Evolutionary conservation across 805 yeast species (phyloP).

Genomic region (Schizosaccharomyces japonicus): DNA sequence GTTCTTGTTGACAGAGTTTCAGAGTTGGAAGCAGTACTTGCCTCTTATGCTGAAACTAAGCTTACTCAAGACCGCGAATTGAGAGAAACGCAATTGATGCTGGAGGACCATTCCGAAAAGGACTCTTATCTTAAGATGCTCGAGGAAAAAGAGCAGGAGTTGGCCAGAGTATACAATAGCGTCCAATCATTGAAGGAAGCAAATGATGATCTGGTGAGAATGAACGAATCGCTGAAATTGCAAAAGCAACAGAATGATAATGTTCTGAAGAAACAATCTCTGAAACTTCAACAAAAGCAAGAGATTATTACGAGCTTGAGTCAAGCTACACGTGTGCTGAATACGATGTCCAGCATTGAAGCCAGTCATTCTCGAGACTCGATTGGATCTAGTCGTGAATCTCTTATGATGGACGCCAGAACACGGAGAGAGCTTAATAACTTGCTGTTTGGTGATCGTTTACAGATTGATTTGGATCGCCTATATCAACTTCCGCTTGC

Average conservation of each 20-base stretch:
- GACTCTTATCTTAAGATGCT: neutral
- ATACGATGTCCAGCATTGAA: neutral
- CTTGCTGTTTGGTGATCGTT: neutral
- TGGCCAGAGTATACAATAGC: neutral
- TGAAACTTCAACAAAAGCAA: neutral
- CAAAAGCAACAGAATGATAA: neutral
- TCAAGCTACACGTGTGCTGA: neutral
- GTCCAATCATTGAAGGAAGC: neutral
- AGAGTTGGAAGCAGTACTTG: neutral
- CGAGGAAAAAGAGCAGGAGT: neutral
- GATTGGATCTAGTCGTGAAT: neutral
- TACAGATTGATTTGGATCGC: neutral
- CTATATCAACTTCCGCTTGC: too few relatives aligned
- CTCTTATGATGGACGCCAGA: neutral
- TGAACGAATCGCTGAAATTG: neutral
- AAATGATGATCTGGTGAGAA: neutral
- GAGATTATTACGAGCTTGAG: neutral
- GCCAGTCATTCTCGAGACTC: neutral
- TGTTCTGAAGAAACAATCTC: neutral
- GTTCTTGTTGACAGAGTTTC: conserved; percentile 23
- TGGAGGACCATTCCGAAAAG: neutral
- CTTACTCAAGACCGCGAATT: neutral
- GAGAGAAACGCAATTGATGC: neutral
- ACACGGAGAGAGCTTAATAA: neutral
- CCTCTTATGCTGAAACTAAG: neutral